Conservation (phyloP, 441 rosid genomes). For the Erysimum pusillum region DNA sequence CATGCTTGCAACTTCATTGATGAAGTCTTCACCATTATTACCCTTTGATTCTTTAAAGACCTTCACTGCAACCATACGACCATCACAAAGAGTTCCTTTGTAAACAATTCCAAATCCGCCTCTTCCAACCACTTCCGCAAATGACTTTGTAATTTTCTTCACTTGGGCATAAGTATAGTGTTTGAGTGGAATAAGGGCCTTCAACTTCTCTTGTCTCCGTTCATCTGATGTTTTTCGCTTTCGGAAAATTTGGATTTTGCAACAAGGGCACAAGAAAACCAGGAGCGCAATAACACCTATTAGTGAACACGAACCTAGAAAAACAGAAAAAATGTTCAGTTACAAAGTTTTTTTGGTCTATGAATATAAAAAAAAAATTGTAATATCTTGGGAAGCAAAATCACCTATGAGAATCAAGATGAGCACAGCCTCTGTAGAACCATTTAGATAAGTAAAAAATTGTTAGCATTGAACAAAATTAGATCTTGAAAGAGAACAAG, state of each 20-base stretch:
- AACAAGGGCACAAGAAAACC: background rate
- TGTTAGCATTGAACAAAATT: too few species aligned
- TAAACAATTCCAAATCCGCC: constrained; percentile 54
- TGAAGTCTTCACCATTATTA: constrained; percentile 46
- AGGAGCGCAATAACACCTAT: background rate
- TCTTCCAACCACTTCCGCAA: constrained; percentile 42
- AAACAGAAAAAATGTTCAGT: too few species aligned
- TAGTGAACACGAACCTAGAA: background rate
- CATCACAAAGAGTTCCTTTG: constrained; percentile 45
- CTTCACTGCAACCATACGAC: constrained; percentile 49
- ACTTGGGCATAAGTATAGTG: constrained; percentile 9
- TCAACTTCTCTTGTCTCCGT: background rate
- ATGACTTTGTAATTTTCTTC: constrained; percentile 49
- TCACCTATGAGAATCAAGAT: too few species aligned
- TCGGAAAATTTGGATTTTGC: background rate
- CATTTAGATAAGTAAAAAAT: too few species aligned
- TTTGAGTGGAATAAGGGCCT: constrained; percentile 17
- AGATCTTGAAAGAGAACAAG: too few species aligned
- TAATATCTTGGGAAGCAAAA: too few species aligned
- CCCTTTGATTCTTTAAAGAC: constrained; percentile 39
- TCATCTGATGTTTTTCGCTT: background rate
- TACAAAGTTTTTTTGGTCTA: too few species aligned
- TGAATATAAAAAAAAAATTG: too few species aligned
- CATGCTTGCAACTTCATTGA: constrained; percentile 54
- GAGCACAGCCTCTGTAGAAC: too few species aligned